Evolutionary conservation across 1,139 yeast species (phyloP).

Genomic region (Geotrichum bryndzae): DNA sequence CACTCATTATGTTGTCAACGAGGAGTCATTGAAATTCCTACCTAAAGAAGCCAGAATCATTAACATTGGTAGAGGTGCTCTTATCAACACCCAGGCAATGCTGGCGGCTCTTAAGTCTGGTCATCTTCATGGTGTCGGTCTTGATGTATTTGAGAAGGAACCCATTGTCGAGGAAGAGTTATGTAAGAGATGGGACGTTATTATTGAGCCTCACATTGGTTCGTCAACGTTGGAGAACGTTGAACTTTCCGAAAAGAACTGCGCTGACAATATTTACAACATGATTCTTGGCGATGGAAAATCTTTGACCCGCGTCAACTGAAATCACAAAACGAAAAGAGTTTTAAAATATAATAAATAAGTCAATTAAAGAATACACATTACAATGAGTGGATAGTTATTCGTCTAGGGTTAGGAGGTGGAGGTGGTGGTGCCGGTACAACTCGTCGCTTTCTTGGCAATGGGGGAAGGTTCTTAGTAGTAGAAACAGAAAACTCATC

Average conservation of each 20-base stretch:
- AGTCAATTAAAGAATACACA: not conserved
- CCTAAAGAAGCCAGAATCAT: constrained; percentile 58
- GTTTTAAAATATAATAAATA: not conserved
- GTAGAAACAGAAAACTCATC: not conserved
- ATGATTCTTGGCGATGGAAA: constrained; percentile 28
- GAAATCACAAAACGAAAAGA: not conserved
- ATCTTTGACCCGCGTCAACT: constrained; percentile 15
- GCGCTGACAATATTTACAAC: constrained; percentile 46
- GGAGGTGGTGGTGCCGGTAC: constrained; percentile 1
- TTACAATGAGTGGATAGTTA: not conserved
- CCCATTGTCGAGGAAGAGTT: constrained; percentile 54
- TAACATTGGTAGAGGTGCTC: constrained; percentile 73
- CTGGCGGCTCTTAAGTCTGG: constrained; percentile 59
- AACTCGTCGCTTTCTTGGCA: not conserved
- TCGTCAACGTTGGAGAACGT: constrained; percentile 12
- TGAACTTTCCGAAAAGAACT: constrained; percentile 26
- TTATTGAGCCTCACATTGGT: constrained; percentile 10
- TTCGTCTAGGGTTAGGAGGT: not conserved
- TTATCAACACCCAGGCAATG: constrained; percentile 64
- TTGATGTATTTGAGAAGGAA: constrained; percentile 78
- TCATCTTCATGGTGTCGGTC: constrained; percentile 47
- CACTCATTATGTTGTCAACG: constrained; percentile 53
- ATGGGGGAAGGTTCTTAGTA: not conserved
- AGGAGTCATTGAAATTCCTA: constrained; percentile 40
- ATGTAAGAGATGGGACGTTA: constrained; percentile 44